Evolutionary conservation across 352 stramenopile genomes (phyloP), one percentile per base, ranked within the genome.

Genomic region (Phytophthora agathidicida): DNA sequence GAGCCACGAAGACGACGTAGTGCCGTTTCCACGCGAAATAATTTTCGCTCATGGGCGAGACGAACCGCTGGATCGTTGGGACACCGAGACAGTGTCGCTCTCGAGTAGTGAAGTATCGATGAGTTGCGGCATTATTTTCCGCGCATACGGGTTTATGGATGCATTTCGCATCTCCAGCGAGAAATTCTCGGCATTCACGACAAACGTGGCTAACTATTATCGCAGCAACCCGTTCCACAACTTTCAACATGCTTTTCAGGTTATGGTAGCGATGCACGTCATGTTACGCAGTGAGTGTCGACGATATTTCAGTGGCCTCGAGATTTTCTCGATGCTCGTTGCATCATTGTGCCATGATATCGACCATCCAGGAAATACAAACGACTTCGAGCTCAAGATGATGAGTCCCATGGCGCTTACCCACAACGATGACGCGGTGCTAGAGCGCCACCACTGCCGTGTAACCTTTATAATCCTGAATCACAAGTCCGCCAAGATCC

Each of bases 321-420:
- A 93, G 48, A 88, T 88, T 44, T 92, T 95, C 26, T 48, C 83
- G 13, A 77, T 93, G 66, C 65, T 94, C 5, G 35, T 96, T 5
- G 81, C 79, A 2, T 78, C 83, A 5, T 60, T 94, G 26, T 85
- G 80, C 32, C 87, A 96, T 57, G 86, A 96, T 61, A 81, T 95
- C 32, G 86, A 93, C 47, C 88, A 96, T 57, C 82, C 85, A 2
- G 83, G 85, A 39, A 85, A 89, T 48, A 93, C 67, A 19, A 96
- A 96, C 54, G 80, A 86, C 60, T 96, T 96, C 60, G 76, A 95
- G 66, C 64, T 93, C 23, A 89, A 89, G 23, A 80, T 73, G 17
- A 52, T 86, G 27, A 92, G 75, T n/a, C 67, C 74, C 3, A 78
- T 96, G 60, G 87, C 88, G 3, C 69, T 93, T 22, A 90, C 80